Conservation (phyloP, 352 stramenopile genomes). For the Phytopythium delawarense region DNA sequence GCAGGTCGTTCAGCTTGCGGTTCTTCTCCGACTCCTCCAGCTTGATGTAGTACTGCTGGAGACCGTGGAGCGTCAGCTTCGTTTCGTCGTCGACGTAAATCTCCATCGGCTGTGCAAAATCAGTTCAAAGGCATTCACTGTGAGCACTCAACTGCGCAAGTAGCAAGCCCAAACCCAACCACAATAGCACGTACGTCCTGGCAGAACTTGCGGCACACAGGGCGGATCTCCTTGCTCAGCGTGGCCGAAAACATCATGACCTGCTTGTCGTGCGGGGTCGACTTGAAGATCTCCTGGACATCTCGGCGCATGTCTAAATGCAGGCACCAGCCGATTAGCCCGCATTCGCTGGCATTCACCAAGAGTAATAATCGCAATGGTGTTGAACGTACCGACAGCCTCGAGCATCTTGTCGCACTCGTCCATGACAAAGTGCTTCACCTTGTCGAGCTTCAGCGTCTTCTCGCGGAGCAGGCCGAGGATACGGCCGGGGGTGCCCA, state of each 20-base stretch:
- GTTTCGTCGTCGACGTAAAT: constrained; percentile 99
- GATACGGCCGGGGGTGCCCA: constrained; percentile 97
- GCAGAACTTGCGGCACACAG: constrained; percentile 99
- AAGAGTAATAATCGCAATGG: not conserved
- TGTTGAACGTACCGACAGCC: constrained; percentile 77
- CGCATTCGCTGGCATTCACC: not conserved
- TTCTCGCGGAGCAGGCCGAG: constrained; percentile 91
- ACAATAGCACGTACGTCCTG: constrained; percentile 88
- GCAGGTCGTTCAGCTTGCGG: constrained; percentile 98
- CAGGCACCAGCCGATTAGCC: not conserved
- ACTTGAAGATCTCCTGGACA: constrained; percentile 99
- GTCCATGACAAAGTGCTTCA: constrained; percentile 99
- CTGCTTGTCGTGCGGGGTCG: constrained; percentile 99
- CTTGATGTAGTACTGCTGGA: constrained; percentile 99
- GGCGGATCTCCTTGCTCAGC: constrained; percentile 98
- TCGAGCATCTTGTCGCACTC: constrained; percentile 99
- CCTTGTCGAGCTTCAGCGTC: constrained; percentile 97
- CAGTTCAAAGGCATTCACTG: not conserved
- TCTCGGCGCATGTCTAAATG: constrained; percentile 96
- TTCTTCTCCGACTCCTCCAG: constrained; percentile 99
- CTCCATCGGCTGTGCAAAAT: constrained; percentile 90
- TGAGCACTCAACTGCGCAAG: not conserved
- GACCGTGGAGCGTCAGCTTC: constrained; percentile 99
- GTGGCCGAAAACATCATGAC: constrained; percentile 99
- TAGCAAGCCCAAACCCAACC: not conserved